Conservation (phyloP, 129 eudicot species). For the Gnaphalium uliginosum region DNA sequence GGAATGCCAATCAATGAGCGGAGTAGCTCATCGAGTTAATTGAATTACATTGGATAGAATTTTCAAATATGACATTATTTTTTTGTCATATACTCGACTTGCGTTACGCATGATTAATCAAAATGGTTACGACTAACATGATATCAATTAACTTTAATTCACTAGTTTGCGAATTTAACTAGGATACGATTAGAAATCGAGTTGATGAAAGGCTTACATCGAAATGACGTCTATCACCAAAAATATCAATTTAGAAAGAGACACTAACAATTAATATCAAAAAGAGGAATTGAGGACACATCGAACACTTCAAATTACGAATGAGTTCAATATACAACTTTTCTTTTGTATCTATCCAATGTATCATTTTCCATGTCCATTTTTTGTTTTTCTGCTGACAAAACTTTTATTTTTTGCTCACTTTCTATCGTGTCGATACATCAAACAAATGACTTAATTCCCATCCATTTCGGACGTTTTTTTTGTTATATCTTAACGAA, state of each 20-base stretch:
- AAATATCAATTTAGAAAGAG: constrained; percentile 26
- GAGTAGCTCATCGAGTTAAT: no score
- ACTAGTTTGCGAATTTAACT: neutral
- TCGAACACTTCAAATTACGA: constrained; percentile 22
- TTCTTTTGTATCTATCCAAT: constrained; percentile 8
- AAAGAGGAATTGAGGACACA: constrained; percentile 18
- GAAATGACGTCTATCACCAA: neutral
- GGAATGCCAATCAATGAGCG: no score
- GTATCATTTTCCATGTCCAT: constrained; percentile 12
- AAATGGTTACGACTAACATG: no score
- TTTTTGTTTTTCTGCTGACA: neutral
- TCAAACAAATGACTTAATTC: no score
- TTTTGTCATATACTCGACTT: no score
- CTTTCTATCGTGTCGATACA: neutral
- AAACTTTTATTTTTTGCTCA: neutral
- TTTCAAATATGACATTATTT: no score
- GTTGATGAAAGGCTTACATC: neutral
- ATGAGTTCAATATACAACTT: constrained; percentile 23
- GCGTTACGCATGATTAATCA: no score
- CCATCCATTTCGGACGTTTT: no score
- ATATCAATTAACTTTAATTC: no score
- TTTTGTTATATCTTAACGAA: no score
- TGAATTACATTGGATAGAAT: no score
- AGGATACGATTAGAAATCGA: neutral
- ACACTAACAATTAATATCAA: constrained; percentile 26